Base-by-base conservation (phyloP, 2,329 filamentous ascomycete species). In the Gliomastix tumulicola region DNA sequence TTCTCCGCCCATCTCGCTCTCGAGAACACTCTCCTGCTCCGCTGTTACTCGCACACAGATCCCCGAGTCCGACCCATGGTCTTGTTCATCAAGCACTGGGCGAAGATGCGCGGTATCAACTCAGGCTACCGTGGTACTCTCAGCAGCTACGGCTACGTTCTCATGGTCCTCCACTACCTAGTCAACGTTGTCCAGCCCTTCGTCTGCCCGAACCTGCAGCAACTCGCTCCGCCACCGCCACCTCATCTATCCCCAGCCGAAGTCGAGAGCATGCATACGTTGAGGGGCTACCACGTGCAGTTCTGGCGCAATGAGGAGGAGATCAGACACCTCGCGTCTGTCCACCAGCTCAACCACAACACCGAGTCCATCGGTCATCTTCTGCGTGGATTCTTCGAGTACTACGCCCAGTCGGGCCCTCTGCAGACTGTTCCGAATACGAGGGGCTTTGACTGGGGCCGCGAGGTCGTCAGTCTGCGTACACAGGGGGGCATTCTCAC, bases 151-250 rank as follows among this genome's bases (percentile, higher is more conserved):
- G 88, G 89, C 34, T 96, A 90, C 58, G 87, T 92, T 6, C 65
- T 95, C 27, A 94, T 96, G 88, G 80, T 94, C 5, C 66, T 95
- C 13, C 89, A 96, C 59, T 95, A 90, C 52, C 74, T 95, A 20
- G 79, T 92, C 51, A 94, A 95, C 48, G 59, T 95, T 36, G 84
- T 76, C 2, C 68, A 77, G 33, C 88, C 89, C 1, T 87, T 88
- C 37, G 84, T 96, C 15, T 79, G 87, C 40, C 87, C 85, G 0
- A 95, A 96, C 50, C 69, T 96, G 3, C 88, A 94, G 53, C 60
- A 69, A 37, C 65, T 71, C 47, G 70, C 60, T 23, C 68, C 62
- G 9, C 62, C 57, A 8, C 63, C 63, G 10, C 60, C 60, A 27
- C 53, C 53, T 12, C 49, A 57, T 18, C 40, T 47, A 22, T 45